Evolutionary conservation across 2,329 filamentous ascomycete species (phyloP).

Genomic region (Scorias spongiosa): DNA sequence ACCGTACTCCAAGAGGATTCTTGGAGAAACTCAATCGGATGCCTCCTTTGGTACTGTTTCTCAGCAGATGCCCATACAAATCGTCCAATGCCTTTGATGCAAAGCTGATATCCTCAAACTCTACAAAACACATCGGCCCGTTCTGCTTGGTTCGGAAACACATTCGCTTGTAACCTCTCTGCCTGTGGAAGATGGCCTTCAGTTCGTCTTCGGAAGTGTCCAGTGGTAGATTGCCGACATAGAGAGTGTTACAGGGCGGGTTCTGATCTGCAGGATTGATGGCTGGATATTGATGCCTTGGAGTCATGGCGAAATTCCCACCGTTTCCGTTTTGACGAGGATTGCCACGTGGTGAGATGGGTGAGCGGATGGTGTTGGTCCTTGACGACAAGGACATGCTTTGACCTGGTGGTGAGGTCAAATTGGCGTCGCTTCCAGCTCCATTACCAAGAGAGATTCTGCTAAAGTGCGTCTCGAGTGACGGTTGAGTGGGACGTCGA

Average conservation of each 20-base stretch:
- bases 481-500: constrained; percentile 56
- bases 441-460: constrained; percentile 59
- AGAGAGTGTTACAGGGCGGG: constrained; percentile 92
- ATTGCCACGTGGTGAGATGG: constrained; percentile 14
- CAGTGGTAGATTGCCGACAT: constrained; percentile 89
- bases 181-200: constrained; percentile 82
- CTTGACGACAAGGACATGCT: neutral
- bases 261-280: constrained; percentile 93
- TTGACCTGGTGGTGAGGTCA: constrained; percentile 39
- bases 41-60: constrained; percentile 86
- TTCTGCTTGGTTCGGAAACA: constrained; percentile 92
- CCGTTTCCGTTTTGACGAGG: constrained; percentile 42
- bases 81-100: constrained; percentile 85
- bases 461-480: constrained; percentile 48
- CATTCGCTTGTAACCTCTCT: constrained; percentile 86
- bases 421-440: constrained; percentile 14
- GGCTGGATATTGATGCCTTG: constrained; percentile 58
- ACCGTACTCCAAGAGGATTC: constrained; percentile 85
- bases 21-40: constrained; percentile 95
- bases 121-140: constrained; percentile 96
- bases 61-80: constrained; percentile 70
- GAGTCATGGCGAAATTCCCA: constrained; percentile 38
- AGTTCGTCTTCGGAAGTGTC: constrained; percentile 92
- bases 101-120: constrained; percentile 86
- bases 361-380: neutral